Evolutionary conservation across 345 rosid species (phyloP), one percentile per base, ranked within the genome.

Genomic region (Mangifera indica): DNA sequence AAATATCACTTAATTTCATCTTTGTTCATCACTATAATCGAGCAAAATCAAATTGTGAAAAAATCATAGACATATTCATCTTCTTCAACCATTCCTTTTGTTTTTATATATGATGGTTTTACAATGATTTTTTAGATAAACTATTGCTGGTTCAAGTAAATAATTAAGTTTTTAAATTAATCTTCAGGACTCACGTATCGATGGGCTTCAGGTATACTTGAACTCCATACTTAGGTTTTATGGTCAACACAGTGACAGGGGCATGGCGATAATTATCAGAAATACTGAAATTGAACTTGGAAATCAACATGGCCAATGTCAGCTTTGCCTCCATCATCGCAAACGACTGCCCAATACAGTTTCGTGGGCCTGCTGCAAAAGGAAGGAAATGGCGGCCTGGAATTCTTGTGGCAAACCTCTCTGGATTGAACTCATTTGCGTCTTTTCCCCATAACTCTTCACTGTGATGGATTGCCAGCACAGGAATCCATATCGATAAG

Each of bases 401-500:
- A 0, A 81, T 60, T 71, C 77, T 86, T 1, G 88, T 77, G 0
- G 86, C 73, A 45, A 92, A 95, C 45, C 97, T 81, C 1, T 91
- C 91, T 0, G 98, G 99, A 14, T 92, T 89, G 83, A 95, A 95
- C 48, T 92, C 91, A 10, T 91, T 84, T 3, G 82, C 99, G 52
- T 95, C 96, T 79, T 89, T 77, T 2, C 99, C 99, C 99, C 99
- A 95, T 55, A 95, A 44, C 22, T 91, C 93, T 63, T 91, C 77
- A 58, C 89, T 89, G 71, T 95, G 99, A 69, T 95, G 94, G 25
- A 95, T 92, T 1, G 98, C 98, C 2, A 95, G 84, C 13, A 91
- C 93, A 9, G 99, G 99, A 55, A 95, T 89, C 99, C 99, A 95
- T 18, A 95, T 82, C 14, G 98, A 86, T 46, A 95, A 85, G 2